Percentiles rank a stretch among this genome's conserved stretches.
Evolutionary conservation across 495 filamentous ascomycete species (phyloP).

Genomic region (Aspergillus diversus): DNA sequence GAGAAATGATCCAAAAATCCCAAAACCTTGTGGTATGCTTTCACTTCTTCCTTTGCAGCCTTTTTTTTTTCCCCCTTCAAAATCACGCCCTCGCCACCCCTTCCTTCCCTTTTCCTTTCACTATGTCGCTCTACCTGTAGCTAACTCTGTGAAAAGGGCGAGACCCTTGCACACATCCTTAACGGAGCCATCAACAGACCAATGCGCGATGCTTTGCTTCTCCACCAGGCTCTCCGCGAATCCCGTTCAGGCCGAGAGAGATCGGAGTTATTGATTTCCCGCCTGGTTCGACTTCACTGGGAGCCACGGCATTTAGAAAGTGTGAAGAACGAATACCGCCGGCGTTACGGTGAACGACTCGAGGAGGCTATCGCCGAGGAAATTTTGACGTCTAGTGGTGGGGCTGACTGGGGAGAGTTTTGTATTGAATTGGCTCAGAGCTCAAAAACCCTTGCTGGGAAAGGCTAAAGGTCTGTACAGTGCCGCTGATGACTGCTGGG

Average conservation of each 20-base stretch:
- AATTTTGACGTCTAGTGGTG: constrained; percentile 41
- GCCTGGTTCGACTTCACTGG: constrained; percentile 84
- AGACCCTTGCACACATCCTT: constrained; percentile 92
- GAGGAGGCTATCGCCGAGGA: constrained; percentile 61
- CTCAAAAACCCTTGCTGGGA: constrained; percentile 25
- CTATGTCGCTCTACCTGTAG: constrained; percentile 9
- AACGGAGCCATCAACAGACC: constrained; percentile 96
- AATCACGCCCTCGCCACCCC: neutral
- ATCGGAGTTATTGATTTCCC: constrained; percentile 79
- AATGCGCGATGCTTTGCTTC: constrained; percentile 90
- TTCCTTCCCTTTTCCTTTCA: constrained; percentile 3
- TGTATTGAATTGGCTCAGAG: constrained; percentile 57
- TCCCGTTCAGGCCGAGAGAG: constrained; percentile 66
- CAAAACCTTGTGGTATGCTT: constrained; percentile 84
- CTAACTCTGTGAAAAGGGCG: constrained; percentile 63
- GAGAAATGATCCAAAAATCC: constrained; percentile 84
- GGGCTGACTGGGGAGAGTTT: constrained; percentile 59
- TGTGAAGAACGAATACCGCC: constrained; percentile 71
- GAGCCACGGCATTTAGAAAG: constrained; percentile 72
- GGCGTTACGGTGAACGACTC: constrained; percentile 71
- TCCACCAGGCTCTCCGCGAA: constrained; percentile 83
- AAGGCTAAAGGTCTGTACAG: neutral
- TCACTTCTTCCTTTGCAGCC: constrained; percentile 7
- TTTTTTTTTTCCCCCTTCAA: too few species aligned
- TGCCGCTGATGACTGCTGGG: neutral